phyloP scores from a whole-genome alignment of 805 yeast genomes.

The Ogataea trehalophila region DNA sequence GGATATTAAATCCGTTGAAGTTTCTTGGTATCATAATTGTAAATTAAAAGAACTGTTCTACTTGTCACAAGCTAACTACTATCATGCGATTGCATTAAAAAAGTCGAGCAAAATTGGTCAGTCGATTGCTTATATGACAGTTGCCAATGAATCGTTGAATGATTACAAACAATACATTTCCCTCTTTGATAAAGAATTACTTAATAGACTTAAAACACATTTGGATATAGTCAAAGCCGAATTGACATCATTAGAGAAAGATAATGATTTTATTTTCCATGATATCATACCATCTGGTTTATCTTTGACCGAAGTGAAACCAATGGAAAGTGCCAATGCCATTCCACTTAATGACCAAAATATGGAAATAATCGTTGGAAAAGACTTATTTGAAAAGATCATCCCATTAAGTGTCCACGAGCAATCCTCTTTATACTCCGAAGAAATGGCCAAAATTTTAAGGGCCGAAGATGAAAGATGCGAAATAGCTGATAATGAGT shows the following conservation, averaged over 20 bases:
- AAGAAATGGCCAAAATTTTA: slow-evolving; percentile 74
- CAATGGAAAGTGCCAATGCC: slow-evolving; percentile 63
- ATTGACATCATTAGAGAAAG: slow-evolving; percentile 51
- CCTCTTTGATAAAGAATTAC: slow-evolving; percentile 22
- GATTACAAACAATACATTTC: slow-evolving; percentile 17
- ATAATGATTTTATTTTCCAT: slow-evolving; percentile 87
- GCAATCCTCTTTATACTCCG: slow-evolving; percentile 81
- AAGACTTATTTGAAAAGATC: slow-evolving; percentile 67
- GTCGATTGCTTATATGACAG: slow-evolving; percentile 49
- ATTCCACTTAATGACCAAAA: slow-evolving; percentile 46
- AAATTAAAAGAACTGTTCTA: slow-evolving; percentile 52
- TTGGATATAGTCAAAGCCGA: slow-evolving; percentile 21
- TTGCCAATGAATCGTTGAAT: slow-evolving; percentile 36
- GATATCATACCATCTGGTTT: slow-evolving; percentile 61
- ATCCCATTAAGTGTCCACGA: slow-evolving; percentile 87
- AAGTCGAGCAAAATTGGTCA: slow-evolving; percentile 61
- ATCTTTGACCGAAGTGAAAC: slow-evolving; percentile 59
- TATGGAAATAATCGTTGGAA: slow-evolving; percentile 42
- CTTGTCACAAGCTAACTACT: slow-evolving; percentile 54
- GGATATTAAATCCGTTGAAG: slow-evolving; percentile 24
- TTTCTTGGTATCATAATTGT: slow-evolving; percentile 47
- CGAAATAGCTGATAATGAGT: slow-evolving; percentile 76
- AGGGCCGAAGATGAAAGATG: slow-evolving; percentile 70
- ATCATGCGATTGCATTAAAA: slow-evolving; percentile 53
- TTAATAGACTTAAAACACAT: slow-evolving; percentile 28